Evolutionary conservation across 257 asterid species (phyloP), one percentile per base, ranked within the genome.

Genomic region (Craterostigma plantagineum): DNA sequence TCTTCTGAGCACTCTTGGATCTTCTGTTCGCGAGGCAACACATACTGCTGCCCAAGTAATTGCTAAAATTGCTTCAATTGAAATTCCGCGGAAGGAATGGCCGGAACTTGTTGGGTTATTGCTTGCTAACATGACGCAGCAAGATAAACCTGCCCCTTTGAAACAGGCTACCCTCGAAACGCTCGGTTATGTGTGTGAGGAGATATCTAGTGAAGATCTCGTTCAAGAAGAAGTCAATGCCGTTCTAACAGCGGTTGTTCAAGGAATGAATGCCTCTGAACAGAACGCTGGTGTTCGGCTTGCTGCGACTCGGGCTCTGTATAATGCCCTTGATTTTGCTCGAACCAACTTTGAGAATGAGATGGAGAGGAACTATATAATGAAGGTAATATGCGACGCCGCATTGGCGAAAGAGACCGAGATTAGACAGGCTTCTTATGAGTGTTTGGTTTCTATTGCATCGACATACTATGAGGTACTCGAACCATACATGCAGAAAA

Each of bases 281-380:
- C 67, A 57, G 45, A 69, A 66, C 50, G 38, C 69, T 41, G 84
- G 65, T 9, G 84, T 84, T 34, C 76, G 93, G 10, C 92, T 84
- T 14, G 93, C 93, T 52, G 95, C 95, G 10, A 65, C 79, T 35
- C 60, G 63, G 61, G 87, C 95, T 18, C 64, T 84, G 40, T 79
- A 66, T 53, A 84, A 84, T 65, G 93, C 95, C 58, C 87, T 84
- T 42, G 87, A 71, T 54, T 84, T 84, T 79, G 93, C 93, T 12
- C 81, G 75, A 48, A 74, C 93, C 14, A 84, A 84, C 71, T 84
- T 84, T 49, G 79, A 69, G 10, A 79, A 84, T 52, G 71, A 69
- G 51, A 76, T 79, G 92, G 93, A 84, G 71, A 70, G 95, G 52
- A 73, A 68, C 51, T 84, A 79, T 54, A 76, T 84, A 50, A 79